Evolutionary conservation across 2,329 filamentous ascomycete species (phyloP).

Genomic region (Coniochaeta sp.): DNA sequence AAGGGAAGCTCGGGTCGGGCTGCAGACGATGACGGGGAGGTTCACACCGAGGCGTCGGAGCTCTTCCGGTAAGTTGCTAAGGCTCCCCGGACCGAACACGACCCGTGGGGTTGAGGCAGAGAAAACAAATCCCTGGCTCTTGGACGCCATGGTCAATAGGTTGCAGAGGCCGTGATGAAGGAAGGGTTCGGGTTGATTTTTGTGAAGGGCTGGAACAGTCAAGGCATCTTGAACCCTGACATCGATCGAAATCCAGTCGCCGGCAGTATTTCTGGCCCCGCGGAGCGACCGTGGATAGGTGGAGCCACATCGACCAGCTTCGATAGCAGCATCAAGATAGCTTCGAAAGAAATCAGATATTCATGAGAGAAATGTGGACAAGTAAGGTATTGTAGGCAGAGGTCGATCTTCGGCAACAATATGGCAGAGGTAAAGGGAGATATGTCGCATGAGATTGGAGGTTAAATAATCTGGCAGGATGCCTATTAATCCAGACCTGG

Average conservation of each 20-base stretch:
- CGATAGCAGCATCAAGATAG: not conserved
- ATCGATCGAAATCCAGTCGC: not conserved
- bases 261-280: not conserved
- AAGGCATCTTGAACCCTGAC: not conserved
- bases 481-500: constrained; percentile 20
- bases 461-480: not conserved
- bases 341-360: not conserved
- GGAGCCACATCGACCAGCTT: not conserved
- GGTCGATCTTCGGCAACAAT: not conserved
- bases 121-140: not conserved
- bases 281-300: not conserved
- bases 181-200: not conserved
- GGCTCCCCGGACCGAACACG: not conserved
- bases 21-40: not conserved
- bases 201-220: not conserved
- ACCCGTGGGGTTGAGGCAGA: not conserved
- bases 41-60: not conserved
- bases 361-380: not conserved
- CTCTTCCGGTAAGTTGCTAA: not conserved
- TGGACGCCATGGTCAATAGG: not conserved
- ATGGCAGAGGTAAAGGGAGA: not conserved
- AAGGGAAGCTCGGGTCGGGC: not conserved
- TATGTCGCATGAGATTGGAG: not conserved
- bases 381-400: not conserved
- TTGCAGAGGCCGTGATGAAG: not conserved